Base-by-base conservation (phyloP, 306 rosid genomes). In the Macrotyloma uniflorum region DNA sequence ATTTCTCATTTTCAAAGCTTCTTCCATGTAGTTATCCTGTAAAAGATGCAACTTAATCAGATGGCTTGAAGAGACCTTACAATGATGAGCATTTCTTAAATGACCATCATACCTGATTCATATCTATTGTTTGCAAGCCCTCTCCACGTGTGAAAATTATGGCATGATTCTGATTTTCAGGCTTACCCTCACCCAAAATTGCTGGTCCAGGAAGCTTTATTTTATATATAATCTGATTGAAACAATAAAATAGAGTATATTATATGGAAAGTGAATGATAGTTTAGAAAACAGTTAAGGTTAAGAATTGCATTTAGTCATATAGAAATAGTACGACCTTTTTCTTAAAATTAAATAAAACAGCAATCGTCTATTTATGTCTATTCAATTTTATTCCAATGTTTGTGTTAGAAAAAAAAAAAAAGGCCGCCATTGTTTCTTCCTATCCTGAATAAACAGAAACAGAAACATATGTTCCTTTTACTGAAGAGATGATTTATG, bases 121-220 rank as follows among this genome's bases (percentile, higher is more conserved):
- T 96, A 74, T 96, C 98, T 79, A 96, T 96, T 18, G 99, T 85
- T 73, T 96, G 99, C 85, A 96, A 84, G 81, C 98, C 99, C 82
- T 96, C 99, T 11, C 99, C 99, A 54, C 99, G 97, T n/a, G 96
- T 85, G 79, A 96, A 96, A 76, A 96, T 91, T 73, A 96, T 87
- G 35, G 99, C 97, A 83, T 96, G 99, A 78, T 96, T 96, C 87
- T 96, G 98, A 91, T 93, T 96, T 84, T 96, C 99, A 49, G 99
- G 99, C 89, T 96, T 96, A 67, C 99, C 99, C 87, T 96, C 99
- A 67, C 99, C 99, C 85, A 93, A 88, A 70, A 93, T 88, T 4
- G 98, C 96, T 22, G 97, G 98, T 70, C 99, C 99, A 2, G 99
- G 99, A 82, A 96, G 98, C 86, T 93, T 96, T 84, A 96, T 96